Percentiles rank a stretch among this genome's conserved stretches.
Conservation (phyloP, 352 stramenopile genomes). For the Phytophthora podocarpi region DNA sequence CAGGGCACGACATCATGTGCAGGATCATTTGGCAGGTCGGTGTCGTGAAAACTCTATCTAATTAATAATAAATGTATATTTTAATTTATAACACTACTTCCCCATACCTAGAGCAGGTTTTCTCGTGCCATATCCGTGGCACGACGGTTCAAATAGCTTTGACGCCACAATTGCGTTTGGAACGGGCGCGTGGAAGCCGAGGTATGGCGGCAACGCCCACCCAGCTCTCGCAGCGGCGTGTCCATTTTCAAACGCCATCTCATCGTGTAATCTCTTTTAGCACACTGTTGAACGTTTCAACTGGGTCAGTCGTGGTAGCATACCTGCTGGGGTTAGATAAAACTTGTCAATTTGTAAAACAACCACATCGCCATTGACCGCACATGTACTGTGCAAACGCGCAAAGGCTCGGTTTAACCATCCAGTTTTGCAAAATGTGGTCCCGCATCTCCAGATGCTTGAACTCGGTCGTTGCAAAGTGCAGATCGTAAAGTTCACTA, state of each 20-base stretch:
- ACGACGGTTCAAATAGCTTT: not conserved
- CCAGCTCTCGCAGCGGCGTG: not conserved
- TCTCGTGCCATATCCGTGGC: not conserved
- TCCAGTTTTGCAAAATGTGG: not conserved
- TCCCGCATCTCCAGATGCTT: not conserved
- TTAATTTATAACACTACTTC: no score
- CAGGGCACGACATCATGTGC: not conserved
- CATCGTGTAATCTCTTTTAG: conserved; percentile 30
- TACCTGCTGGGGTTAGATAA: not conserved
- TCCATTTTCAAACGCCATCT: conserved; percentile 17
- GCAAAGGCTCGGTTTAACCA: not conserved
- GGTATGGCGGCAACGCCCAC: not conserved
- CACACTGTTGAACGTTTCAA: conserved; percentile 29
- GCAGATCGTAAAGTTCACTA: not conserved
- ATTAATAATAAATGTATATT: no score
- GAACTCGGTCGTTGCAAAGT: not conserved
- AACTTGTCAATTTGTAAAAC: not conserved
- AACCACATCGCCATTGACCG: not conserved
- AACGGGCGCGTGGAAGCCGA: not conserved
- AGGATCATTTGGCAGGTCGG: no score
- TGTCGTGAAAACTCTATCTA: not conserved
- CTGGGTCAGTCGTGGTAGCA: conserved; percentile 30
- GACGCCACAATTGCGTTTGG: not conserved
- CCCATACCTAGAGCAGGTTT: not conserved
- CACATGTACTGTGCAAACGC: not conserved